A percentile compares a stretch with the other conserved stretches of the same genome.
Conservation (phyloP, 495 filamentous ascomycete genomes). For the Barbatosphaeria neglecta region DNA sequence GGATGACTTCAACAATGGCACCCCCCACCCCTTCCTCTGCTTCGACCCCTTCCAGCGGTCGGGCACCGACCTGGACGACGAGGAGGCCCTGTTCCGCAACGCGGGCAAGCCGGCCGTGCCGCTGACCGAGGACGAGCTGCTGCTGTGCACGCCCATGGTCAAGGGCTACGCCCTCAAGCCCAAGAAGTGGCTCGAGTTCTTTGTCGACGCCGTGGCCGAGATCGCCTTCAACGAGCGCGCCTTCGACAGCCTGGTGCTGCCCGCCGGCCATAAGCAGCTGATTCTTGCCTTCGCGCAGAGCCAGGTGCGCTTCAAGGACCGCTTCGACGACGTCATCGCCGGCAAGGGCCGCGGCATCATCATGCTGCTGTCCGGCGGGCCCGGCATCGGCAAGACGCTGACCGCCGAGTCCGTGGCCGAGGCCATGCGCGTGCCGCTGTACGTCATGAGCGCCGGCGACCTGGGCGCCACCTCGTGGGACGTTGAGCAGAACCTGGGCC, state of each 20-base stretch:
- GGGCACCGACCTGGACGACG: constrained; percentile 1
- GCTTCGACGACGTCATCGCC: constrained; percentile 45
- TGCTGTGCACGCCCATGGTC: constrained; percentile 22
- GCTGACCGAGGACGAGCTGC: constrained; percentile 19
- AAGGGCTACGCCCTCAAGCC: constrained; percentile 20
- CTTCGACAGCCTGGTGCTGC: constrained; percentile 40
- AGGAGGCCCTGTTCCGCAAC: neutral
- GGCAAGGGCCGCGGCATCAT: constrained; percentile 45
- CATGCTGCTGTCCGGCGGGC: constrained; percentile 38
- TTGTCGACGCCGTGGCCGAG: constrained; percentile 11
- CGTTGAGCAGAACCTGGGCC: constrained; percentile 33
- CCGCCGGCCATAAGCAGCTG: constrained; percentile 30
- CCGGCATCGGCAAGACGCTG: constrained; percentile 44
- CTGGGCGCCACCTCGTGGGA: constrained; percentile 29
- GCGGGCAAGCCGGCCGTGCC: constrained; percentile 1
- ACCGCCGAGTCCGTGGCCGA: constrained; percentile 42
- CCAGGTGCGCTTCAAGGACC: constrained; percentile 23
- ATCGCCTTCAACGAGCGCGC: constrained; percentile 36
- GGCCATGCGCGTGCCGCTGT: constrained; percentile 32
- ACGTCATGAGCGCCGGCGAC: constrained; percentile 37
- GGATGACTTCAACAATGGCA: neutral
- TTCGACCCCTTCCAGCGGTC: neutral
- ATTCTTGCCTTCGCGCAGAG: constrained; percentile 32
- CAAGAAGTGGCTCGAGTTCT: constrained; percentile 21
- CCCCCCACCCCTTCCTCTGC: neutral